Conservation (phyloP, 257 asterid species). For the Solanum virginianum region DNA sequence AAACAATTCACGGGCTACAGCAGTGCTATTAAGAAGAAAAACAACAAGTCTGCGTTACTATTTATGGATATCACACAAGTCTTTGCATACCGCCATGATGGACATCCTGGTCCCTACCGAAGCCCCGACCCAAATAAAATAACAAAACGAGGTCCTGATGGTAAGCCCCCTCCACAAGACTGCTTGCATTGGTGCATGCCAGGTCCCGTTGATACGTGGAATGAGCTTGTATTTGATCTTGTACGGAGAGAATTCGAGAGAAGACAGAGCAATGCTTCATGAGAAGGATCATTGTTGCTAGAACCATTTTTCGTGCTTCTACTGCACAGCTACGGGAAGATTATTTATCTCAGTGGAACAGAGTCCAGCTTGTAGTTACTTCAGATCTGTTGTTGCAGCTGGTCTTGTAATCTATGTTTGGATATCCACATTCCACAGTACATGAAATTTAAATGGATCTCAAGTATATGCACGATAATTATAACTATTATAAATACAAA, state of each 20-base stretch:
- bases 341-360: not conserved
- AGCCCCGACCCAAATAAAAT: slow-evolving; percentile 80
- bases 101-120: slow-evolving; percentile 95
- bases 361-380: not conserved
- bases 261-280: slow-evolving; percentile 3
- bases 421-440: not conserved
- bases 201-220: slow-evolving; percentile 97
- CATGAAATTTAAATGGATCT: not conserved
- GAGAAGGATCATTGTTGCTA: not conserved
- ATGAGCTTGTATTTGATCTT: slow-evolving; percentile 62
- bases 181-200: slow-evolving; percentile 99
- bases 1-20: slow-evolving; percentile 58
- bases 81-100: slow-evolving; percentile 74
- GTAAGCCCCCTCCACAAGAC: slow-evolving; percentile 95
- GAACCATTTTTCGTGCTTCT: not conserved
- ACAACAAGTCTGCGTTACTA: slow-evolving; percentile 47
- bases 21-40: slow-evolving; percentile 45
- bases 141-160: slow-evolving; percentile 78
- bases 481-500: not conserved
- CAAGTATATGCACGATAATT: not conserved
- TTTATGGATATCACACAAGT: slow-evolving; percentile 74
- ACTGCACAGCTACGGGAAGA: not conserved
- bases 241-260: slow-evolving; percentile 44
- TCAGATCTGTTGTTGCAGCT: not conserved
- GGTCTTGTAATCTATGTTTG: not conserved